Conservation (phyloP, 2,329 filamentous ascomycete genomes). For the Aspergillus oerlinghausenensis region DNA sequence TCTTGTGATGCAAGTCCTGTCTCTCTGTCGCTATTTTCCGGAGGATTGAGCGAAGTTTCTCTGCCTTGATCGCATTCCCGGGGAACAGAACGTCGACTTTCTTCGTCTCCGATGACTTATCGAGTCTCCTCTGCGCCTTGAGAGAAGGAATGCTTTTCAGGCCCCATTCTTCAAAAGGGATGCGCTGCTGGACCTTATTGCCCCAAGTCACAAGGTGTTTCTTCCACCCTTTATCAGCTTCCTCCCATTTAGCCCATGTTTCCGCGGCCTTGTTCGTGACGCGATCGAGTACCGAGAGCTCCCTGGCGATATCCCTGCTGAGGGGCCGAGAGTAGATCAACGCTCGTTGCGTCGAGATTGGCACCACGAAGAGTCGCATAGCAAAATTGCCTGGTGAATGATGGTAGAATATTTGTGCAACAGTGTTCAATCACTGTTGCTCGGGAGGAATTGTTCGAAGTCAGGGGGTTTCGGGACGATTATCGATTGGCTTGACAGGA, state of each 20-base stretch:
- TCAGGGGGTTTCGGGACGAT: conserved; percentile 11
- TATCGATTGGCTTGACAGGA: conserved; percentile 19
- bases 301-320: conserved; percentile 51
- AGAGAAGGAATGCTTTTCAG: conserved; percentile 89
- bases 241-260: conserved; percentile 84
- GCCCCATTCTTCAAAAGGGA: conserved; percentile 97
- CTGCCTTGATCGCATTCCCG: conserved; percentile 59
- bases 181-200: conserved; percentile 77
- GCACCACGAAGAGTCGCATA: conserved; percentile 93
- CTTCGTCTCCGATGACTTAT: conserved; percentile 61
- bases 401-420: not conserved
- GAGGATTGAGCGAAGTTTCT: conserved; percentile 62
- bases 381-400: conserved; percentile 15
- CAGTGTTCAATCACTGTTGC: conserved; percentile 5
- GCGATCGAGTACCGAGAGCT: conserved; percentile 62
- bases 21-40: conserved; percentile 71
- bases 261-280: conserved; percentile 65
- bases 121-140: conserved; percentile 59
- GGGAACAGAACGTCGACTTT: conserved; percentile 69
- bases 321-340: conserved; percentile 87
- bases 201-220: conserved; percentile 80
- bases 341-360: conserved; percentile 84
- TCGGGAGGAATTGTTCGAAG: conserved; percentile 5
- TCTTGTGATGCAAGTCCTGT: conserved; percentile 69
- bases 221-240: conserved; percentile 80